A percentile compares a stretch with the other conserved stretches of the same genome.
Evolutionary conservation across 805 yeast genomes (phyloP).

Genomic region (Priceomyces fermenticarens): DNA sequence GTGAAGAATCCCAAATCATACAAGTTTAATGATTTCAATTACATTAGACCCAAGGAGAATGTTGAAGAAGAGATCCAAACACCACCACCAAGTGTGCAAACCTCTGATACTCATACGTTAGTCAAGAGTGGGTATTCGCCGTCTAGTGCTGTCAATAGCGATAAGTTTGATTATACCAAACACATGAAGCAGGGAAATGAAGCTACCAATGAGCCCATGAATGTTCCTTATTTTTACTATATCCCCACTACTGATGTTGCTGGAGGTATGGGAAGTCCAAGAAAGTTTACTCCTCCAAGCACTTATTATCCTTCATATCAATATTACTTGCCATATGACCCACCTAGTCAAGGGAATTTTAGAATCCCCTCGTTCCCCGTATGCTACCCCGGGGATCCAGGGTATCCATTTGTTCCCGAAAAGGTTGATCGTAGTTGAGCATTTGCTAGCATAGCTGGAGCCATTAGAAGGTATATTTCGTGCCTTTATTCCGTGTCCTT

Average conservation of each 20-base stretch:
- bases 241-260: constrained; percentile 13
- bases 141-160: constrained; percentile 11
- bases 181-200: not conserved
- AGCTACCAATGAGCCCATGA: constrained; percentile 2
- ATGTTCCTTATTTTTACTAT: constrained; percentile 16
- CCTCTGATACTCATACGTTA: constrained; percentile 7
- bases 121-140: constrained; percentile 11
- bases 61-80: constrained; percentile 7
- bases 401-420: too few relatives aligned
- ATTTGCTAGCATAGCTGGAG: too few relatives aligned
- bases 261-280: constrained; percentile 6
- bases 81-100: constrained; percentile 11
- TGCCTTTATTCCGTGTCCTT: too few relatives aligned
- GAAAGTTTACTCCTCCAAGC: constrained; percentile 17
- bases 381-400: constrained; percentile 7
- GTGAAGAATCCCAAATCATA: constrained; percentile 2
- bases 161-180: constrained; percentile 7
- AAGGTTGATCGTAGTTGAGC: too few relatives aligned
- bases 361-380: constrained; percentile 12
- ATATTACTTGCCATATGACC: constrained; percentile 22
- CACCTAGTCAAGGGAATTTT: constrained; percentile 5
- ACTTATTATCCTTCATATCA: constrained; percentile 27
- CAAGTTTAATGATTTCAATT: constrained; percentile 3
- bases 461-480: too few relatives aligned
- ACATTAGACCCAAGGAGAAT: constrained; percentile 3